Percentiles rank a stretch among this genome's conserved stretches.
phyloP scores from a whole-genome alignment of 345 rosid species.

The Turritis glabra region DNA sequence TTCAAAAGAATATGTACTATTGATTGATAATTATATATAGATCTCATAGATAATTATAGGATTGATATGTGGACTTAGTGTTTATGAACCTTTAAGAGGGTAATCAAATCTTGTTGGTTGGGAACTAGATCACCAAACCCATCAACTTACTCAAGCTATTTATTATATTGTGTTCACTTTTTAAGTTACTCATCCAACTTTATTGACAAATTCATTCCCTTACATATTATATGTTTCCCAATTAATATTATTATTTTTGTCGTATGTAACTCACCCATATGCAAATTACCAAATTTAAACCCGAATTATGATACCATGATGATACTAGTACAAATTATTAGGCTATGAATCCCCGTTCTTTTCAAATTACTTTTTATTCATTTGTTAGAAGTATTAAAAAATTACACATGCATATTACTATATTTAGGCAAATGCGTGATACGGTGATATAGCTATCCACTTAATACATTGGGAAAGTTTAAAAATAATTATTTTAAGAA shows the following conservation, averaged over 20 bases:
- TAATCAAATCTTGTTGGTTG: slow-evolving; percentile 40
- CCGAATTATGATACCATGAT: neutral
- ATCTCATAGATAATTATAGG: slow-evolving; percentile 7
- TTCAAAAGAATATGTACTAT: slow-evolving; percentile 1
- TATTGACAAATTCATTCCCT: neutral
- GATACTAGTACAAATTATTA: neutral
- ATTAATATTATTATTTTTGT: neutral
- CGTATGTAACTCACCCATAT: neutral
- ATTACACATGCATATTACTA: neutral
- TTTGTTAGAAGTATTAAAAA: neutral
- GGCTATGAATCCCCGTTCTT: neutral
- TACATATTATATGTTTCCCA: neutral
- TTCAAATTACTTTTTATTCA: neutral
- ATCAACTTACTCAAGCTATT: slow-evolving; percentile 32
- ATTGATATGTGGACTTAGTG: neutral
- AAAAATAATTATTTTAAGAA: no score
- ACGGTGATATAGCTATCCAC: no score
- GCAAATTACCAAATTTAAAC: neutral
- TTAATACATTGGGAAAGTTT: neutral
- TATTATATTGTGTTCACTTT: slow-evolving; percentile 1
- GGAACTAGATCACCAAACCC: slow-evolving; percentile 40
- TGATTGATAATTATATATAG: neutral
- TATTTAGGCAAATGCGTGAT: slow-evolving; percentile 13
- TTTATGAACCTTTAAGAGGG: slow-evolving; percentile 21
- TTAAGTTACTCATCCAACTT: slow-evolving; percentile 13